These are phyloP conservation scores for Rhodamnia rubescens DNA, from an alignment of 345 rosid species.

Conservation along the genomic window DNA sequence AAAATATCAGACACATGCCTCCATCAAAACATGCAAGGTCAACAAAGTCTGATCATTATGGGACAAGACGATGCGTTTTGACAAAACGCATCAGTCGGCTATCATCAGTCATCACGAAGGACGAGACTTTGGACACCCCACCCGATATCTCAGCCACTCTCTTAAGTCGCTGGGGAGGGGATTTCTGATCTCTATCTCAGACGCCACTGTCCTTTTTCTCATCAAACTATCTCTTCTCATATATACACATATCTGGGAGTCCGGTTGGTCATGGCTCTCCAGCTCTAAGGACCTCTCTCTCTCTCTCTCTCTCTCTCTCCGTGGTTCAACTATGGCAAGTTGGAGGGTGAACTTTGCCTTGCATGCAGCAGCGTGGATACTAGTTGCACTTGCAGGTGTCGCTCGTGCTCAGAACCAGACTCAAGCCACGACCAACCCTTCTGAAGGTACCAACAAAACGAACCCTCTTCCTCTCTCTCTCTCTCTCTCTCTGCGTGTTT, in stretches of 20 bases:
- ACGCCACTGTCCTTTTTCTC: not conserved
- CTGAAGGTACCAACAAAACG: not conserved
- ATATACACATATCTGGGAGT: not conserved
- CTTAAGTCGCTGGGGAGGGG: not conserved
- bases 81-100: not conserved
- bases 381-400: not conserved
- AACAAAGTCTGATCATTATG: not conserved
- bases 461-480: not conserved
- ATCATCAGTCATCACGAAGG: not conserved
- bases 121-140: not conserved
- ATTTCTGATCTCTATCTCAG: not conserved
- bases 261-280: not conserved
- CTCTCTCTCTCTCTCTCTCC: not conserved
- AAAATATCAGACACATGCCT: not conserved
- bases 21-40: not conserved
- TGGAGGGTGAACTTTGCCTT: not conserved
- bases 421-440: not conserved
- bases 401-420: conserved; percentile 2
- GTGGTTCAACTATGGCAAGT: not conserved
- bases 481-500: not conserved
- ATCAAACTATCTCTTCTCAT: not conserved
- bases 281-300: not conserved
- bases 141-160: not conserved
- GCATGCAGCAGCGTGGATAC: not conserved
- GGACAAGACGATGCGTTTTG: no score